Percentiles rank a stretch among this genome's conserved stretches.
Evolutionary conservation across 2,329 filamentous ascomycete genomes (phyloP).

Genomic region (Neocucurbitaria cava): DNA sequence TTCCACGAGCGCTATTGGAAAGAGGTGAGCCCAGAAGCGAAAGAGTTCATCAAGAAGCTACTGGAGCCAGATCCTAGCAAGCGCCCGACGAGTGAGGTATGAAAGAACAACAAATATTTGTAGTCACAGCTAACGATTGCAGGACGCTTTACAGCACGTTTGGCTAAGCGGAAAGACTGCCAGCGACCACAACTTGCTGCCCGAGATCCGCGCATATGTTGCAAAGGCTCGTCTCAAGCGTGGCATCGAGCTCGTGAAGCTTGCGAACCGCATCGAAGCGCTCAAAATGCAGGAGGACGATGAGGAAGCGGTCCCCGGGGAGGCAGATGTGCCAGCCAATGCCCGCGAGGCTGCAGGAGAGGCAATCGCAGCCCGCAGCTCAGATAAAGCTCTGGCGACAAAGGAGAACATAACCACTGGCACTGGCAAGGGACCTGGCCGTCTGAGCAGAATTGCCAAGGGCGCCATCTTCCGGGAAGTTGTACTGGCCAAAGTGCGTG

Average conservation of each 20-base stretch:
- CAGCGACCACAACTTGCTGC: slow-evolving; percentile 94
- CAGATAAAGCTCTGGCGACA: slow-evolving; percentile 38
- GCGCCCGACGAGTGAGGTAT: slow-evolving; percentile 78
- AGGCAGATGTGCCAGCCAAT: slow-evolving; percentile 68
- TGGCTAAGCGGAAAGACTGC: slow-evolving; percentile 94
- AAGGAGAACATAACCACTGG: slow-evolving; percentile 23
- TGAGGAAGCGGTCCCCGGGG: slow-evolving; percentile 69
- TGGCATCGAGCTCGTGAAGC: slow-evolving; percentile 94
- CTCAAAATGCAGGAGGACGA: slow-evolving; percentile 95
- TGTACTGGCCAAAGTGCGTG: slow-evolving; percentile 89
- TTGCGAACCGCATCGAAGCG: slow-evolving; percentile 92
- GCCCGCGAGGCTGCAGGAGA: slow-evolving; percentile 63
- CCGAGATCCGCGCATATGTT: slow-evolving; percentile 94
- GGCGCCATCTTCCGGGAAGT: slow-evolving; percentile 90
- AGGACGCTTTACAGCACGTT: slow-evolving; percentile 79
- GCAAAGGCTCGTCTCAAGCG: slow-evolving; percentile 88
- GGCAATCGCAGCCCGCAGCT: slow-evolving; percentile 45
- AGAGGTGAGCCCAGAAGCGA: slow-evolving; percentile 93
- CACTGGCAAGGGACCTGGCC: slow-evolving; percentile 53
- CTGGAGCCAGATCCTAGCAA: slow-evolving; percentile 79
- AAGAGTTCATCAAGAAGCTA: slow-evolving; percentile 86
- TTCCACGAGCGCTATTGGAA: slow-evolving; percentile 99
- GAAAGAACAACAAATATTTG: slow-evolving; percentile 22
- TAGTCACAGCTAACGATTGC: slow-evolving; percentile 19
- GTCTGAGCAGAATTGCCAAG: slow-evolving; percentile 65